phyloP scores from a whole-genome alignment of 768 basidiomycete species.

The Kwoniella sp. region DNA sequence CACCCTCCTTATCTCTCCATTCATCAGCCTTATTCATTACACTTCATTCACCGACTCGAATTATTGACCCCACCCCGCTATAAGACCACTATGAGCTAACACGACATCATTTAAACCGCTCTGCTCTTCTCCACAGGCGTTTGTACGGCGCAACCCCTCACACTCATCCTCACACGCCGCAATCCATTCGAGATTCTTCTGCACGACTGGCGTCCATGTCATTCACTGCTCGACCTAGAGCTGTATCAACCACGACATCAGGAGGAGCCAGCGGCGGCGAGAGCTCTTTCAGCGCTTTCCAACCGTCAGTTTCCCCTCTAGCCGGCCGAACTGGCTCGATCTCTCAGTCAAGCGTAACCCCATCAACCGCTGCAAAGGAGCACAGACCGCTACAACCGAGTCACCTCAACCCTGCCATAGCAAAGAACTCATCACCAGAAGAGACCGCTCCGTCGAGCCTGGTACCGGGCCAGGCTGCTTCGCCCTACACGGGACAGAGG shows the following conservation, averaged over 20 bases:
- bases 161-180: slow-evolving; percentile 28
- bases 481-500: slow-evolving; percentile 24
- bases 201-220: slow-evolving; percentile 50
- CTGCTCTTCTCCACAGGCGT: background rate
- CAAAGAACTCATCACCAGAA: slow-evolving; percentile 3
- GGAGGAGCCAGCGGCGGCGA: slow-evolving; percentile 15
- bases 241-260: slow-evolving; percentile 13
- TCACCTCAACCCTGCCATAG: slow-evolving; percentile 37
- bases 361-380: background rate
- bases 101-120: background rate
- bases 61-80: too few relatives aligned
- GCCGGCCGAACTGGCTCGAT: slow-evolving; percentile 8
- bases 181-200: slow-evolving; percentile 46
- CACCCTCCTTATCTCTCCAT: background rate
- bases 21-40: too few relatives aligned
- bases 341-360: slow-evolving; percentile 2
- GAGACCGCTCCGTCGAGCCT: slow-evolving; percentile 12
- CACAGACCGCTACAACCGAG: slow-evolving; percentile 34
- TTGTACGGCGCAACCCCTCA: slow-evolving; percentile 10
- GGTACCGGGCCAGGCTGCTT: slow-evolving; percentile 18
- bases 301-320: slow-evolving; percentile 25
- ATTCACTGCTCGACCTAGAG: slow-evolving; percentile 31
- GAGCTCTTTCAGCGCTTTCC: slow-evolving; percentile 16
- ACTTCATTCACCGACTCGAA: background rate
- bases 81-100: background rate